phyloP scores from a whole-genome alignment of 148 eudicot species.

The Pouteria glomerata region DNA sequence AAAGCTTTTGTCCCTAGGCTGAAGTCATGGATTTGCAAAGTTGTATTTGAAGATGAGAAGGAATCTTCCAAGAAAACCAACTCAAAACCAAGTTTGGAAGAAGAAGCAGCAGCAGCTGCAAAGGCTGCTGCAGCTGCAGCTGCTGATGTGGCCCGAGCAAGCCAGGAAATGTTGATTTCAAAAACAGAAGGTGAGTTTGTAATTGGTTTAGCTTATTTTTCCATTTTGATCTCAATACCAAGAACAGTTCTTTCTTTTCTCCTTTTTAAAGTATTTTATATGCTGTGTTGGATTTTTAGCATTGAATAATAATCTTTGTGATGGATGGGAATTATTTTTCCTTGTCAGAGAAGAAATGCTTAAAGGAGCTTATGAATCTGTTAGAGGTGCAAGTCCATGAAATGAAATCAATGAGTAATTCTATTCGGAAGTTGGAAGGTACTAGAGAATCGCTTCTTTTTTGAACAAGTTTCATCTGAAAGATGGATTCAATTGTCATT shows the following conservation, averaged over 20 bases:
- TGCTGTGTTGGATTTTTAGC: background rate
- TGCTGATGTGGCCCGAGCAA: slow-evolving; percentile 77
- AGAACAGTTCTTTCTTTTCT: slow-evolving; percentile 2
- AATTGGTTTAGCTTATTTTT: slow-evolving; percentile 1
- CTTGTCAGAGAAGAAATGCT: slow-evolving; percentile 29
- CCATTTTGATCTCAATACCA: background rate
- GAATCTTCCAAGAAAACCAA: slow-evolving; percentile 17
- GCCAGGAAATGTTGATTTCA: slow-evolving; percentile 73
- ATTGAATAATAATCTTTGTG: background rate
- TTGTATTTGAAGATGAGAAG: slow-evolving; percentile 58
- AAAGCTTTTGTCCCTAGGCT: slow-evolving; percentile 64
- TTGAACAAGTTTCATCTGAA: background rate
- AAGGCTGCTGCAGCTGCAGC: slow-evolving; percentile 90
- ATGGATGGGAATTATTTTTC: background rate
- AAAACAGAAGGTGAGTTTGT: slow-evolving; percentile 59
- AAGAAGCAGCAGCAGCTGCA: slow-evolving; percentile 92
- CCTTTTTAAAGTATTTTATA: background rate
- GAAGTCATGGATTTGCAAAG: slow-evolving; percentile 89
- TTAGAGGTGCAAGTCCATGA: slow-evolving; percentile 70
- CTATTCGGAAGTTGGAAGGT: slow-evolving; percentile 72
- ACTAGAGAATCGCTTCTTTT: slow-evolving; percentile 10
- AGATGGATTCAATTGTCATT: background rate
- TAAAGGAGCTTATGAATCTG: slow-evolving; percentile 62
- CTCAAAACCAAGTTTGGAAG: slow-evolving; percentile 52
- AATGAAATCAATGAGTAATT: slow-evolving; percentile 68